Percentiles rank a stretch among this genome's conserved stretches.
Conservation (phyloP, 306 rosid species). For the Rosa lucieae region DNA sequence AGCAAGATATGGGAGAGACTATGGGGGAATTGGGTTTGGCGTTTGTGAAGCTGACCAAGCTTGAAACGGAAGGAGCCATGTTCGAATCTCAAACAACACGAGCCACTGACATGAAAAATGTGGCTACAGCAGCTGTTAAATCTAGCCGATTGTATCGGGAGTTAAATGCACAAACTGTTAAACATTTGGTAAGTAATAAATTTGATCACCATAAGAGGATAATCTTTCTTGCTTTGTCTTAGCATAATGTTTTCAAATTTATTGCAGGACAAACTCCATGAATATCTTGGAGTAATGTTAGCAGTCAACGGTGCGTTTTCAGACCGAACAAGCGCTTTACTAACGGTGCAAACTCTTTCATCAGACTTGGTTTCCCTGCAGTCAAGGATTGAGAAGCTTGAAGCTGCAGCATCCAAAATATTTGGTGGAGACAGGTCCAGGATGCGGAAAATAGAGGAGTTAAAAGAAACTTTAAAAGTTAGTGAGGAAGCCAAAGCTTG, state of each 20-base stretch:
- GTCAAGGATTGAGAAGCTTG: constrained; percentile 82
- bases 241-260: neutral
- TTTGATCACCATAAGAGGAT: neutral
- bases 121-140: constrained; percentile 84
- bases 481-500: constrained; percentile 81
- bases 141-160: constrained; percentile 85
- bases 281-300: constrained; percentile 78
- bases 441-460: constrained; percentile 69
- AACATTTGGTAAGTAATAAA: constrained; percentile 68
- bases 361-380: constrained; percentile 71
- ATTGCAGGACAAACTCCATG: constrained; percentile 83
- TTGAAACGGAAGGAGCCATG: constrained; percentile 79
- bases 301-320: constrained; percentile 80
- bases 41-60: constrained; percentile 72
- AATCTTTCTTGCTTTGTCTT: constrained; percentile 1
- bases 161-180: constrained; percentile 78
- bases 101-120: constrained; percentile 71
- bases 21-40: constrained; percentile 83
- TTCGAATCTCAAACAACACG: constrained; percentile 62
- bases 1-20: constrained; percentile 88
- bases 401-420: constrained; percentile 79
- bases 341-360: constrained; percentile 79
- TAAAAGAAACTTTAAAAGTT: constrained; percentile 64
- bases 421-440: constrained; percentile 89
- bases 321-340: constrained; percentile 75